These are phyloP conservation scores for Oryza glumipatula DNA, from an alignment of 176 grass and related monocot genomes.

Conservation along the genomic window DNA sequence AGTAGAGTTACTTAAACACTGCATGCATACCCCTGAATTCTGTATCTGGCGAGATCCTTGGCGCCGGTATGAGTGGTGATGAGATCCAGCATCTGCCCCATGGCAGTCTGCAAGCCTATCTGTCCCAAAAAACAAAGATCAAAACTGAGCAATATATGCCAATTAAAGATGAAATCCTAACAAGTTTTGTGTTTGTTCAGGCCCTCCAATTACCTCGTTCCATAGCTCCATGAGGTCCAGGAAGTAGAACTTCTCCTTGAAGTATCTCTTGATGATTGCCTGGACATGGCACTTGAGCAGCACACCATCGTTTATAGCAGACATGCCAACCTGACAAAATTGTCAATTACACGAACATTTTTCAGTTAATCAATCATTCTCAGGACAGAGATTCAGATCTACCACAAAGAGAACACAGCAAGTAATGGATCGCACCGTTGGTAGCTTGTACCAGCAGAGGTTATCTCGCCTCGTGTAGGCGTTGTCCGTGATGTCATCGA, in stretches of 20 bases:
- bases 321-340: conserved; percentile 55
- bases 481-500: conserved; percentile 81
- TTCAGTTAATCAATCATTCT: neutral
- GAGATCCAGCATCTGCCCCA: conserved; percentile 77
- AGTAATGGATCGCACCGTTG: conserved; percentile 20
- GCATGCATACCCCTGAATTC: conserved; percentile 49
- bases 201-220: conserved; percentile 44
- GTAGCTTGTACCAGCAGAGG: conserved; percentile 67
- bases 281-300: conserved; percentile 69
- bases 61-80: conserved; percentile 63
- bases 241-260: conserved; percentile 61
- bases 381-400: neutral
- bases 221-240: conserved; percentile 62
- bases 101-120: conserved; percentile 66
- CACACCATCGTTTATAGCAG: conserved; percentile 67
- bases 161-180: neutral
- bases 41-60: conserved; percentile 64
- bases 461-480: conserved; percentile 64
- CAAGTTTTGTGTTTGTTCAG: neutral
- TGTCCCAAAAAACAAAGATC: conserved; percentile 31
- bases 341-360: neutral
- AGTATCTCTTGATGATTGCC: conserved; percentile 66
- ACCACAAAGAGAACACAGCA: neutral
- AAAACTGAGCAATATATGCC: neutral
- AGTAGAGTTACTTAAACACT: neutral